phyloP scores from a whole-genome alignment of 805 yeast species.

The Starmerella bombicola region DNA sequence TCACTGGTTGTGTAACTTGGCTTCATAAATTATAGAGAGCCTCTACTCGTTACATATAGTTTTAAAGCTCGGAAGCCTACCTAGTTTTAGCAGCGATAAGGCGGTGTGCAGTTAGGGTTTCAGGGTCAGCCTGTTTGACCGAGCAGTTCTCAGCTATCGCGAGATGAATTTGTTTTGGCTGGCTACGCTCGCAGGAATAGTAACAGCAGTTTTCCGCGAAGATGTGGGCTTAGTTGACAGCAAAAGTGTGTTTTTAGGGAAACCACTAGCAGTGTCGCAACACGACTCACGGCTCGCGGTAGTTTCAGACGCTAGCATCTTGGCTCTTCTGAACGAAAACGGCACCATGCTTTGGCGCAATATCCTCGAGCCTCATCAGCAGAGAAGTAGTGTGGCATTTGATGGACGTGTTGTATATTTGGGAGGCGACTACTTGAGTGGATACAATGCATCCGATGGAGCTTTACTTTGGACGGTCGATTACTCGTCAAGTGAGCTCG shows the following conservation, averaged over 20 bases:
- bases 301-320: constrained; percentile 19
- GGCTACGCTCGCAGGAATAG: constrained; percentile 2
- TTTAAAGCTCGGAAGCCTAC: no score
- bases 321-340: constrained; percentile 21
- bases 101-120: no score
- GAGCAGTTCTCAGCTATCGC: no score
- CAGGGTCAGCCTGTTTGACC: no score
- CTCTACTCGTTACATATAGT: no score
- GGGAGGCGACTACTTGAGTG: constrained; percentile 12
- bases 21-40: no score
- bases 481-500: constrained; percentile 2
- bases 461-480: constrained; percentile 11
- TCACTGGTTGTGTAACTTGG: no score
- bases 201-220: constrained; percentile 27
- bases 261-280: constrained; percentile 11
- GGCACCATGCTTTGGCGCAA: constrained; percentile 27
- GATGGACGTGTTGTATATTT: constrained; percentile 7
- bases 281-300: constrained; percentile 17
- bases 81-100: no score
- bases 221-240: constrained; percentile 29
- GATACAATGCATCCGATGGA: constrained; percentile 13
- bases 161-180: background rate
- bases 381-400: constrained; percentile 9
- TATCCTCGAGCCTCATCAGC: constrained; percentile 7
- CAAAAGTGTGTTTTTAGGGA: constrained; percentile 24